Evolutionary conservation across 2,329 filamentous ascomycete species (phyloP).

Genomic region (Alternaria postmessia): DNA sequence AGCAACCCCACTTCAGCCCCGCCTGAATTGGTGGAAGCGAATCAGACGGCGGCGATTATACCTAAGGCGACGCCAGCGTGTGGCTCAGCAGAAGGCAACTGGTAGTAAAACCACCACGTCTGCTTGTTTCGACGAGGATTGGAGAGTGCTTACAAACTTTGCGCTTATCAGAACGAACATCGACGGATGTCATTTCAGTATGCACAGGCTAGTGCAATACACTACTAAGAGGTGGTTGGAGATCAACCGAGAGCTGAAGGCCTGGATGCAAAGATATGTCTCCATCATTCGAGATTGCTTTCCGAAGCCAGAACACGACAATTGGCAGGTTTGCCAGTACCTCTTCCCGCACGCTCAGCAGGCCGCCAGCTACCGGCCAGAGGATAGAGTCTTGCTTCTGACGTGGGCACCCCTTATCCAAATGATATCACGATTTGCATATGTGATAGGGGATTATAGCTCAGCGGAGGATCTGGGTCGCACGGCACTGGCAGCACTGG

Average conservation of each 20-base stretch:
- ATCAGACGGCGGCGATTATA: not conserved
- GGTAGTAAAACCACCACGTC: not conserved
- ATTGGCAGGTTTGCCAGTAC: not conserved
- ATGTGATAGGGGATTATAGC: not conserved
- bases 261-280: conserved; percentile 38
- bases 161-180: conserved; percentile 17
- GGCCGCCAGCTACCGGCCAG: not conserved
- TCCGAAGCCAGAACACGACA: conserved; percentile 13
- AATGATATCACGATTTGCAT: not conserved
- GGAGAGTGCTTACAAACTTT: conserved; percentile 18
- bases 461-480: not conserved
- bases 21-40: not conserved
- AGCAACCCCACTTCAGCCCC: not conserved
- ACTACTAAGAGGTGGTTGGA: not conserved
- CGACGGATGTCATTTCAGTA: not conserved
- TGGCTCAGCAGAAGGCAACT: not conserved
- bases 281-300: not conserved
- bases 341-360: not conserved
- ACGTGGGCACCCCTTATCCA: not conserved
- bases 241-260: conserved; percentile 4
- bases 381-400: not conserved
- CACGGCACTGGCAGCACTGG: not conserved
- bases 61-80: not conserved
- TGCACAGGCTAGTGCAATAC: not conserved
- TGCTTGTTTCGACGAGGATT: conserved; percentile 25